A percentile compares a stretch with the other conserved stretches of the same genome.
These are phyloP conservation scores for Carallia pectinifolia DNA, from an alignment of 345 rosid species.

Conservation along the genomic window DNA sequence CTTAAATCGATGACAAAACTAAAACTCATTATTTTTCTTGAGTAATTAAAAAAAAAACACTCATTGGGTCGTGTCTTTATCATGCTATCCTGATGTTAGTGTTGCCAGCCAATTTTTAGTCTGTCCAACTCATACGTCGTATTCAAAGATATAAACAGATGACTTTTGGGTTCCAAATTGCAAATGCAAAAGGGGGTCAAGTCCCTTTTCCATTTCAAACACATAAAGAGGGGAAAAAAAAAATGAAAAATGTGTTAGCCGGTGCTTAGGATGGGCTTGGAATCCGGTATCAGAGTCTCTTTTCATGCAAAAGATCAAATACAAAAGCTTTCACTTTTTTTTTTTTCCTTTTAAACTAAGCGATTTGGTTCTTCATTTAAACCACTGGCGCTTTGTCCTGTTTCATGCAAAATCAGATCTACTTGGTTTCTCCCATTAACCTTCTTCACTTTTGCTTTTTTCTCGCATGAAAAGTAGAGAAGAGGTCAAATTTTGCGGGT, in stretches of 20 bases:
- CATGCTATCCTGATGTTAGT: conserved; percentile 4
- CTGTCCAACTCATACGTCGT: conserved; percentile 1
- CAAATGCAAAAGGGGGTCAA: not conserved
- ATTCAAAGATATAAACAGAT: not conserved
- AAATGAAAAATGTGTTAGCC: conserved; percentile 4
- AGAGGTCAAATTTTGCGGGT: conserved; percentile 29
- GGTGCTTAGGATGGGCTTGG: conserved; percentile 2
- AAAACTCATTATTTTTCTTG: not conserved
- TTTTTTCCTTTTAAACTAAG: not conserved
- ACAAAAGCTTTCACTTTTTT: conserved; percentile 7
- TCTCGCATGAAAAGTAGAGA: conserved; percentile 26
- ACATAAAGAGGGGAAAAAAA: not conserved
- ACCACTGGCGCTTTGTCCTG: conserved; percentile 14
- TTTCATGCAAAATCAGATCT: conserved; percentile 33
- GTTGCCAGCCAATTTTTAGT: too few relatives aligned
- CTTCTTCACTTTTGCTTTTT: not conserved
- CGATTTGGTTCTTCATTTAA: conserved; percentile 9
- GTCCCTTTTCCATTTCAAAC: not conserved
- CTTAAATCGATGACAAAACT: not conserved
- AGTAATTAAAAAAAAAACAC: not conserved
- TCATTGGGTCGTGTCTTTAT: conserved; percentile 8
- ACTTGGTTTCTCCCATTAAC: conserved; percentile 17
- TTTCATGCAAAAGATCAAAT: conserved; percentile 9
- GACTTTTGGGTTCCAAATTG: conserved; percentile 8
- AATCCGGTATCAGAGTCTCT: conserved; percentile 36